Evolutionary conservation across 2,329 filamentous ascomycete species (phyloP), one percentile per base, ranked within the genome.

Genomic region (Thelonectria rubi): DNA sequence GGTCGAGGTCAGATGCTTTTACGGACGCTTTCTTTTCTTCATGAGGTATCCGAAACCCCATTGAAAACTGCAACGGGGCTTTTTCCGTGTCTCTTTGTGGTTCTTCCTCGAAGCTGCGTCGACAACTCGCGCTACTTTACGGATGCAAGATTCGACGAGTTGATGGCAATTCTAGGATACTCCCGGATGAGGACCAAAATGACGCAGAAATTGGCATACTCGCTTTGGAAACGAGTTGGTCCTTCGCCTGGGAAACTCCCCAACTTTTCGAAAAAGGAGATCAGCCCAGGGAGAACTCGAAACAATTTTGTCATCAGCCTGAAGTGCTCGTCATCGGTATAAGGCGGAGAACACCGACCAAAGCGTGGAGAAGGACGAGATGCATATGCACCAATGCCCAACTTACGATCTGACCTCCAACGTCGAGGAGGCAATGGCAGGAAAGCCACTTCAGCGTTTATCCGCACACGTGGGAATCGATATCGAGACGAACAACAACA

Each of bases 301-400:
- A 99, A 99, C 78, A 98, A 99, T 73, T 99, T 98, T 76, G 88
- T 91, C 14, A 88, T 98, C 69, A 85, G 92, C 15, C 76, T 97
- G 62, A 80, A 81, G 76, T 58, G 59, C 47, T 60, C 65, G 43
- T 61, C 57, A 51, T 60, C 52, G 45, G 60, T 48, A 53, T 69
- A 58, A 63, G 26, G 4, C 15, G 34, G 47, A 58, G 57, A 49
- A 42, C 59, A 55, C 15, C 21, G 48, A 47, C 32, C 62, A 58
- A 64, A 51, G 45, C 60, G 55, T 65, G 64, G 64, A 55, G 42
- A 50, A 60, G 32, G 55, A 53, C 51, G 42, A 60, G 60, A 54
- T 68, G 66, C 64, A 67, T 69, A 72, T 73, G 69, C 65, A 64
- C 61, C 61, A 64, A 34, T 70, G 60, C 68, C 72, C 68, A 72